Base-by-base conservation (phyloP, 2,329 filamentous ascomycete genomes). In the Ascocoryne sarcoides region DNA sequence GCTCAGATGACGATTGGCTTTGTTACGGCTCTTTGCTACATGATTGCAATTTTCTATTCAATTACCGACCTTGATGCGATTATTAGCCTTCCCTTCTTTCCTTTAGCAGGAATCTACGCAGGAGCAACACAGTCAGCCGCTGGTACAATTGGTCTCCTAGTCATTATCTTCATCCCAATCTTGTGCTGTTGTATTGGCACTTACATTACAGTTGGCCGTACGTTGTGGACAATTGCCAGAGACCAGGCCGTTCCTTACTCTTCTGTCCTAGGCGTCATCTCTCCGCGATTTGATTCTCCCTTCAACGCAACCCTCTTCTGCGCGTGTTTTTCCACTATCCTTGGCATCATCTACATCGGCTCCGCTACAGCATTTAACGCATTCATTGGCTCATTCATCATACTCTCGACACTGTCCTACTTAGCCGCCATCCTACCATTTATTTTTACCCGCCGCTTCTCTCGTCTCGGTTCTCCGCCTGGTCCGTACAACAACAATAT, bases 321-420 rank as follows among this genome's bases (percentile, higher is more conserved):
- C 62, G 59, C 63, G 5, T 48, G 61, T 29, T 57, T 69, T 36
- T 69, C 69, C 14, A 74, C 75, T 0, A 54, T 78, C 3, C 63
- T 84, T 0, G 78, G 76, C 1, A 68, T 66, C 37, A 76, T 84
- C 32, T 82, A 82, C 48, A 68, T 84, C 1, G 79, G 74, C 15
- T 75, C 66, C 47, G 70, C 67, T 2, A 78, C 76, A 0, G 79
- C 80, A 0, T 84, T 84, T 60, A 70, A 73, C 32, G 78, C 78
- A 0, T 73, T 84, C 17, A 71, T 82, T 9, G 75, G 75, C 7
- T 69, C 65, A 0, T 77, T 75, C 56, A 67, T 75, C 44, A 64
- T 76, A 5, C 62, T 77, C 1, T 63, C 64, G 3, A 68, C 68
- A 0, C 51, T 69, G 15, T 77, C 73, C 0, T 84, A 79, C 56